Base-by-base conservation (phyloP, 139 green algal genomes). In the Cymbomonas tetramitiformis region DNA sequence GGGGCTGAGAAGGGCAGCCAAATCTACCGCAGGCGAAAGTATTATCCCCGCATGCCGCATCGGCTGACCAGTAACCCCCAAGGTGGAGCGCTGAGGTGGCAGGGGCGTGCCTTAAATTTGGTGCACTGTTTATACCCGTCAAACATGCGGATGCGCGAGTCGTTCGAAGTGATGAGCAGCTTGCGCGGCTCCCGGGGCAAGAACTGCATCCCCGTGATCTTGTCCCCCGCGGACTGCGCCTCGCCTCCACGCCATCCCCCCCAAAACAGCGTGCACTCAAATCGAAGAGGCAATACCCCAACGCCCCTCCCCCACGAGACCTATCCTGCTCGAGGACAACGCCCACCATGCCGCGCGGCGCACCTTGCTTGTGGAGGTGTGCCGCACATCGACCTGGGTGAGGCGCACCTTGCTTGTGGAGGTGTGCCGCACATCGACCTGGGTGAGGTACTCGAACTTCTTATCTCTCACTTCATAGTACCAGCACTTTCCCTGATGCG, bases 21-120 rank as follows among this genome's bases (percentile, higher is more conserved):
- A n/a, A n/a, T n/a, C n/a, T n/a, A n/a, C n/a, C n/a, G n/a, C n/a
- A n/a, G n/a, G n/a, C n/a, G n/a, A n/a, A n/a, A n/a, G n/a, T n/a
- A n/a, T n/a, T n/a, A n/a, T n/a, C n/a, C n/a, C n/a, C n/a, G n/a
- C n/a, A n/a, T n/a, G n/a, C n/a, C n/a, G n/a, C n/a, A n/a, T n/a
- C n/a, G n/a, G n/a, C n/a, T n/a, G n/a, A n/a, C n/a, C n/a, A n/a
- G n/a, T n/a, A n/a, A n/a, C n/a, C n/a, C n/a, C n/a, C n/a, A n/a
- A n/a, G n/a, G n/a, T n/a, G n/a, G n/a, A n/a, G n/a, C n/a, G n/a
- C n/a, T n/a, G n/a, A n/a, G n/a, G n/a, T n/a, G n/a, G n/a, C n/a
- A n/a, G n/a, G n/a, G n/a, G n/a, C n/a, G n/a, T n/a, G n/a, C n/a
- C 71, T 95, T 95, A 69, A 83, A 94, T 68, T 95, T 95, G 62